Evolutionary conservation across 192 early-diverging fungal species (phyloP).

Genomic region (Coemansia sp.): DNA sequence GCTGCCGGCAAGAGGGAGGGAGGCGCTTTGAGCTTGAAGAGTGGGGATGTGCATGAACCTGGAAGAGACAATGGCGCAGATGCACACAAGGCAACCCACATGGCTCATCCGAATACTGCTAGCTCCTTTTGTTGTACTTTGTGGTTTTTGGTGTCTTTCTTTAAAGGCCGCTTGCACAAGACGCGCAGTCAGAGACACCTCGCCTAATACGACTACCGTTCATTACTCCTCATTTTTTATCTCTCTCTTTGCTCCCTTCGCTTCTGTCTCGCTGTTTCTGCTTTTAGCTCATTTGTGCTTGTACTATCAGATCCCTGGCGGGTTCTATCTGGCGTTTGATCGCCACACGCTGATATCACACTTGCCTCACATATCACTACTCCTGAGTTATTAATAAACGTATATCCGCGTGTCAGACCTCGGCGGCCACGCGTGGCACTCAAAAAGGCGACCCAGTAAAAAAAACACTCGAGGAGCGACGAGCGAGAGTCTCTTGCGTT

Average conservation of each 20-base stretch:
- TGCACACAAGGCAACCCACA: not conserved
- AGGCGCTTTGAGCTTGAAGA: not conserved
- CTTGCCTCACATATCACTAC: not conserved
- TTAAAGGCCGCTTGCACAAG: slow-evolving; percentile 1
- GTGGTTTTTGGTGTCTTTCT: not conserved
- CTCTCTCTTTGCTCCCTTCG: not conserved
- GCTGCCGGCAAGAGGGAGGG: not conserved
- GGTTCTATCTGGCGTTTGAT: not conserved
- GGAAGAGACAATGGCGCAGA: slow-evolving; percentile 3
- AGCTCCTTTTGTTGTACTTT: not conserved
- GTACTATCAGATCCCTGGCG: not conserved
- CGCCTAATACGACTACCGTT: not conserved
- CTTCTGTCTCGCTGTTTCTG: slow-evolving; percentile 4
- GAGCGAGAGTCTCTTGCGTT: not conserved
- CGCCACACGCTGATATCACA: not conserved
- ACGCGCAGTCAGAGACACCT: not conserved
- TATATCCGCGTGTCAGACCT: not conserved
- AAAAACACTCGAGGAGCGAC: not conserved
- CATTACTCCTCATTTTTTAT: not conserved
- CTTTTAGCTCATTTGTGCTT: not conserved
- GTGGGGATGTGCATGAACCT: slow-evolving; percentile 9
- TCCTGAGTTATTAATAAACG: not conserved
- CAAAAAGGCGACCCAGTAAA: not conserved
- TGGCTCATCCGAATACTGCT: slow-evolving; percentile 7
- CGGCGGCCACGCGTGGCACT: slow-evolving; percentile 2